Evolutionary conservation across 2,329 filamentous ascomycete genomes (phyloP).

Genomic region (Aspergillus pseudoglaucus): DNA sequence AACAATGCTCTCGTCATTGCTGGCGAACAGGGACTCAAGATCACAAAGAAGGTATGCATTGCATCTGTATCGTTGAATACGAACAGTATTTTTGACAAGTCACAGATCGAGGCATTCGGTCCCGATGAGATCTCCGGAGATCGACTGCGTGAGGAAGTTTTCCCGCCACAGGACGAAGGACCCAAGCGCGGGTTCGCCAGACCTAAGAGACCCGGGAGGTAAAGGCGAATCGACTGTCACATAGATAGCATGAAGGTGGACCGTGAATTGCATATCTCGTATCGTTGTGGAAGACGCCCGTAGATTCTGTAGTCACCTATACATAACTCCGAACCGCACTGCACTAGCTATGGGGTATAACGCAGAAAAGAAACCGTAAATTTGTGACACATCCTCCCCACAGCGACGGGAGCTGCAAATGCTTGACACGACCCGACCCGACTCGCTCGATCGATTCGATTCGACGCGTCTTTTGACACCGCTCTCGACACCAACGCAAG

Average conservation of each 20-base stretch:
- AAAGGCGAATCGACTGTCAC: constrained; percentile 9
- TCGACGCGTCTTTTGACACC: background rate
- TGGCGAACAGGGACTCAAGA: constrained; percentile 50
- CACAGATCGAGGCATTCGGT: constrained; percentile 52
- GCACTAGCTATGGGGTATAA: background rate
- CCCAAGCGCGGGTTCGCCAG: constrained; percentile 53
- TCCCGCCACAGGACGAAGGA: constrained; percentile 42
- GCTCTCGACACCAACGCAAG: background rate
- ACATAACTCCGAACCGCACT: background rate
- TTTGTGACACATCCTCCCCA: too few relatives aligned
- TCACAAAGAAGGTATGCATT: constrained; percentile 49
- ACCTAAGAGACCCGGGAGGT: constrained; percentile 56
- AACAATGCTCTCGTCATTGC: constrained; percentile 48
- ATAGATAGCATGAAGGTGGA: background rate
- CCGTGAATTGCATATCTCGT: constrained; percentile 1
- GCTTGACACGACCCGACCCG: too few relatives aligned
- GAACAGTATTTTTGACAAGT: constrained; percentile 14
- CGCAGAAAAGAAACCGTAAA: background rate
- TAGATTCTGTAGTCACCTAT: background rate
- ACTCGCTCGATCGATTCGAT: background rate
- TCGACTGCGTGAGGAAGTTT: constrained; percentile 49
- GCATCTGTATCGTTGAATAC: constrained; percentile 1
- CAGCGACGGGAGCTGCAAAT: too few relatives aligned
- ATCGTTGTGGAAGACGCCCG: background rate
- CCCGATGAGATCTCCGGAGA: constrained; percentile 52